These are phyloP conservation scores for Flueggea neowawraea DNA, from an alignment of 441 rosid genomes.

Conservation along the genomic window DNA sequence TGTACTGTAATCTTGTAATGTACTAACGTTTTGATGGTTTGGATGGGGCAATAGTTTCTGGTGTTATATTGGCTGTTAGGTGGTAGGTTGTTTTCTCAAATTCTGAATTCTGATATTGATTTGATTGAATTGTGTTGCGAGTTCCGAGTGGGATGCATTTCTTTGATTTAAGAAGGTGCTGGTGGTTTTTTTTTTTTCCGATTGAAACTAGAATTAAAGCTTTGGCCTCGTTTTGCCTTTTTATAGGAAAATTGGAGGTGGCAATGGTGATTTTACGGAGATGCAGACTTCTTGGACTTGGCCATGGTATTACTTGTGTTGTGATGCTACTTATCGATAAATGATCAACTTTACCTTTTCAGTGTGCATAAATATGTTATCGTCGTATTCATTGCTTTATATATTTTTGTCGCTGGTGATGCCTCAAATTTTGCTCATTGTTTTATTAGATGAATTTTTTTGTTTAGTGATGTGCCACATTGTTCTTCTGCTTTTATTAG, in stretches of 20 bases:
- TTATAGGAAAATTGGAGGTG: conserved; percentile 18
- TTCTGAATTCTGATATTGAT: too few species aligned
- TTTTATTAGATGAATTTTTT: neutral
- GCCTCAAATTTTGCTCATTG: neutral
- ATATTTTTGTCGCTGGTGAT: neutral
- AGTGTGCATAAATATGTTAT: neutral
- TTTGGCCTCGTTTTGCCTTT: neutral
- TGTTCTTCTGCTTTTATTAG: neutral
- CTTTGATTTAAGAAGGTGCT: too few species aligned
- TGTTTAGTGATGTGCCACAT: neutral
- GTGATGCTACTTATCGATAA: neutral
- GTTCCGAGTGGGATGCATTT: too few species aligned
- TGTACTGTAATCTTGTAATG: too few species aligned
- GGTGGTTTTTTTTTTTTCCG: too few species aligned
- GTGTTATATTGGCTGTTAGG: too few species aligned
- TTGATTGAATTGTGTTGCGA: too few species aligned
- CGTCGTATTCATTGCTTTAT: too few species aligned
- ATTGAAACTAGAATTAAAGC: too few species aligned
- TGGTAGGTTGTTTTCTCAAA: too few species aligned
- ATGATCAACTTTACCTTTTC: neutral
- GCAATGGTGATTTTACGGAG: conserved; percentile 28
- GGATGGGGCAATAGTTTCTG: too few species aligned
- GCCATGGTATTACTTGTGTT: conserved; percentile 13
- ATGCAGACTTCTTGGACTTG: conserved; percentile 10
- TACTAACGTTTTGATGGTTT: too few species aligned